These are phyloP conservation scores for Arxiozyma slooffiae DNA, from an alignment of 1,139 yeast genomes.

Conservation along the genomic window DNA sequence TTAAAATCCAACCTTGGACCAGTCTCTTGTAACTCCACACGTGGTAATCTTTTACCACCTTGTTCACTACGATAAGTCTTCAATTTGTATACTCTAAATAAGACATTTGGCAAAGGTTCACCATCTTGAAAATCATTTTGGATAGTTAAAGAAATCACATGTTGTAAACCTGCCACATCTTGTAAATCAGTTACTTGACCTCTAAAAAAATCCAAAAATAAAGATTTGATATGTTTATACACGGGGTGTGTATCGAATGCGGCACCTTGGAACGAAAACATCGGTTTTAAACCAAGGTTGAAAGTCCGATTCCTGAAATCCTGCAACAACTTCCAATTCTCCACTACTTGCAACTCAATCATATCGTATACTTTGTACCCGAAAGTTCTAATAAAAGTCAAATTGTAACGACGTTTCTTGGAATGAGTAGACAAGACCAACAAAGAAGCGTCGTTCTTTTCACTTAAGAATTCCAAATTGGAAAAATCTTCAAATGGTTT, in stretches of 20 bases:
- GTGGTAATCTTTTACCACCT: slow-evolving; percentile 55
- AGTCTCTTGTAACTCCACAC: slow-evolving; percentile 88
- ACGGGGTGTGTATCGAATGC: slow-evolving; percentile 85
- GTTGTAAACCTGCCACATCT: slow-evolving; percentile 92
- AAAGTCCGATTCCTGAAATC: slow-evolving; percentile 80
- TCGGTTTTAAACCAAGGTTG: slow-evolving; percentile 84
- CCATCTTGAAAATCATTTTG: slow-evolving; percentile 68
- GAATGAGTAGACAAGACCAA: slow-evolving; percentile 74
- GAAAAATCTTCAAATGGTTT: slow-evolving; percentile 91
- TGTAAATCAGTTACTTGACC: slow-evolving; percentile 77
- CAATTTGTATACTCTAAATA: slow-evolving; percentile 84
- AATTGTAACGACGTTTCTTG: slow-evolving; percentile 87
- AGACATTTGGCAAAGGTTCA: slow-evolving; percentile 64
- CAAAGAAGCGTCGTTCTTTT: slow-evolving; percentile 84
- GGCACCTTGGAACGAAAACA: slow-evolving; percentile 89
- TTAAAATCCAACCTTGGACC: slow-evolving; percentile 95
- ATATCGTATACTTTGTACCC: slow-evolving; percentile 85
- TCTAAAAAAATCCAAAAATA: slow-evolving; percentile 83
- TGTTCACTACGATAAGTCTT: slow-evolving; percentile 77
- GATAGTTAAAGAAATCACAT: slow-evolving; percentile 73
- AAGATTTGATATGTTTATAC: slow-evolving; percentile 73
- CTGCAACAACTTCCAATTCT: slow-evolving; percentile 56
- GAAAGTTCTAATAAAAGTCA: slow-evolving; percentile 82
- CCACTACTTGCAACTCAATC: slow-evolving; percentile 76
- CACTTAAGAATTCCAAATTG: slow-evolving; percentile 80